Evolutionary conservation across 495 filamentous ascomycete species (phyloP), one percentile per base, ranked within the genome.

Genomic region (Jackrogersella minutella): DNA sequence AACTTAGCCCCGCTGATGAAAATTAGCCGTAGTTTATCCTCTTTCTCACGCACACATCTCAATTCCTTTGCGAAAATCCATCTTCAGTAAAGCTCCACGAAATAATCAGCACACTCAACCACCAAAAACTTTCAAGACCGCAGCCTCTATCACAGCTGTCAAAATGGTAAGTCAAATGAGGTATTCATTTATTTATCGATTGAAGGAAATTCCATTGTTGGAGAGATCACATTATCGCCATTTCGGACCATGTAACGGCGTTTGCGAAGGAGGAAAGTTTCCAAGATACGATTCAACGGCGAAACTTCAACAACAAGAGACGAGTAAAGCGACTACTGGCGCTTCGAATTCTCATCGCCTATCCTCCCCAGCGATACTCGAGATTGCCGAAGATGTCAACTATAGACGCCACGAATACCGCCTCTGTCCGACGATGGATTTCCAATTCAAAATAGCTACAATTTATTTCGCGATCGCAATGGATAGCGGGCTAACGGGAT

Each of bases 401-500:
- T 39, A n/a, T 31, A 30, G 37, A n/a, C n/a, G n/a, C n/a, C n/a
- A 43, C 36, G 11, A 28, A 16, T 9, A 28, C 14, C 1, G 13
- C 28, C 13, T 30, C 8, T n/a, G 13, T 5, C 13, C 9, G 49
- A 46, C 16, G 33, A 47, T 14, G 21, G 49, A 33, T 50, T 54
- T 39, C n/a, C 19, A 16, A 33, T 46, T 28, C 40, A 46, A 50
- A 57, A 52, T 39, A 31, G 4, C 19, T 26, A 37, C 41, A 19
- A 31, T 46, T 39, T 62, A 21, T 2, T 49, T 39, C 14, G 34
- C 19, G 28, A 50, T 60, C 36, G 16, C 22, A 59, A 51, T 3
- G 21, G 28, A 46, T 22, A 21, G 41, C 40, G 47, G 56, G 47
- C 64, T 70, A 71, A 93, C 90, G 90, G 93, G 79, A 93, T 91